Conservation (phyloP, 2,329 filamentous ascomycete species). For the Pezicula radicicola region DNA sequence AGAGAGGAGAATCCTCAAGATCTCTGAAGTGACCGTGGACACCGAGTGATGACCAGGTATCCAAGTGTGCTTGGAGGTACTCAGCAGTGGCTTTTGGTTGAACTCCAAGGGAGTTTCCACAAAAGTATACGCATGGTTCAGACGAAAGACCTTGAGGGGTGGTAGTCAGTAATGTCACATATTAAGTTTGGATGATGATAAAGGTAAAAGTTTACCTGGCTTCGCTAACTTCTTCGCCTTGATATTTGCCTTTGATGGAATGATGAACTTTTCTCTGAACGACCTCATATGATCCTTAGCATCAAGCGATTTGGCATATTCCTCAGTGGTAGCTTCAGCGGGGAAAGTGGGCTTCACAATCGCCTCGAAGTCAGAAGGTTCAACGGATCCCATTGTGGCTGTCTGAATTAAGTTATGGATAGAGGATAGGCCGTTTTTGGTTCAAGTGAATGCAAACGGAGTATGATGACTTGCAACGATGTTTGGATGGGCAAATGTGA, state of each 20-base stretch:
- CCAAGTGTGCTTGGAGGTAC: constrained; percentile 69
- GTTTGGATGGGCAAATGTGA: neutral
- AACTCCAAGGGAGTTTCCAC: constrained; percentile 84
- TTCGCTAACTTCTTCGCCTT: constrained; percentile 55
- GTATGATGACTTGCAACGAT: neutral
- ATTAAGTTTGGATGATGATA: neutral
- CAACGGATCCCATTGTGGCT: constrained; percentile 23
- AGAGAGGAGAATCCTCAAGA: constrained; percentile 64
- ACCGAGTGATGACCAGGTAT: constrained; percentile 81
- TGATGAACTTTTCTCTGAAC: constrained; percentile 69
- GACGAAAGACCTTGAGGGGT: constrained; percentile 15
- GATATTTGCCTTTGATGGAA: constrained; percentile 72
- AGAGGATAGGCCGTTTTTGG: too few species aligned
- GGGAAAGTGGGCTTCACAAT: constrained; percentile 39
- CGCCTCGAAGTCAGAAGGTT: constrained; percentile 6
- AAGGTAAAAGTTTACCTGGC: constrained; percentile 20
- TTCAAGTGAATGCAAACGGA: neutral
- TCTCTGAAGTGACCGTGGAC: constrained; percentile 80
- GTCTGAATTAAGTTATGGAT: neutral
- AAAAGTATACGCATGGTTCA: constrained; percentile 71
- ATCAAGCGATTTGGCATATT: constrained; percentile 54
- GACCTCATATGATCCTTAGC: constrained; percentile 54
- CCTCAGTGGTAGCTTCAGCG: constrained; percentile 41
- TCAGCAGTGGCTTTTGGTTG: constrained; percentile 68
- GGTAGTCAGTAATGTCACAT: constrained; percentile 17